Conservation (phyloP, 2,329 filamentous ascomycete species). For the Fonsecaea nubica region DNA sequence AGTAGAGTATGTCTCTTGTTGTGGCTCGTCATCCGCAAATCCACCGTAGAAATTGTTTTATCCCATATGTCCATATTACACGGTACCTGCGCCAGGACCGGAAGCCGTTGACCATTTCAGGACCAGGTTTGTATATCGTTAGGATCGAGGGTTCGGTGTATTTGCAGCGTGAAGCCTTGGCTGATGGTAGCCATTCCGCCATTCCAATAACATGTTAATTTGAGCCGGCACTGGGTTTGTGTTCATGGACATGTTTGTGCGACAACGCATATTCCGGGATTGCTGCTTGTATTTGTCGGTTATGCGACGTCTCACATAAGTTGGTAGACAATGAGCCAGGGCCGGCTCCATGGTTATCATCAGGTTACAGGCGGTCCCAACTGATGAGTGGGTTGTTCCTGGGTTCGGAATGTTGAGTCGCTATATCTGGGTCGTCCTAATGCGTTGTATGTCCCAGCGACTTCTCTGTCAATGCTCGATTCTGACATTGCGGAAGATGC, state of each 20-base stretch:
- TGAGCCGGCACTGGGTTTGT: too few species aligned
- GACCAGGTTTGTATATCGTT: not conserved
- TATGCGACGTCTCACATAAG: too few species aligned
- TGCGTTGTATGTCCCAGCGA: not conserved
- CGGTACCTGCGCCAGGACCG: not conserved
- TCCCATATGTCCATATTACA: not conserved
- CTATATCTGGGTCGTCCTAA: not conserved
- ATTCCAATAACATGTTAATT: not conserved
- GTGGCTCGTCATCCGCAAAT: too few species aligned
- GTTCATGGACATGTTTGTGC: too few species aligned
- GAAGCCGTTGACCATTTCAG: not conserved
- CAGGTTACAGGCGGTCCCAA: too few species aligned
- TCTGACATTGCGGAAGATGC: not conserved
- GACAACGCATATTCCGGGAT: too few species aligned
- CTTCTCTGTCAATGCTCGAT: not conserved
- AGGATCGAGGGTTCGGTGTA: not conserved
- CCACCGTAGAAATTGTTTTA: too few species aligned
- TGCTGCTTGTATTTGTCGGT: too few species aligned
- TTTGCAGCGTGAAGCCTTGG: not conserved
- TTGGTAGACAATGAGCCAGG: too few species aligned
- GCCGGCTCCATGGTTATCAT: too few species aligned
- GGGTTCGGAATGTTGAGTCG: not conserved
- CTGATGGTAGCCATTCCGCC: not conserved
- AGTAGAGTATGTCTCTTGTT: too few species aligned
- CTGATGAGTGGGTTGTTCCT: not conserved